Percentiles rank a stretch among this genome's conserved stretches.
phyloP scores from a whole-genome alignment of 176 grass and related monocot genomes.

The Carex parvula region DNA sequence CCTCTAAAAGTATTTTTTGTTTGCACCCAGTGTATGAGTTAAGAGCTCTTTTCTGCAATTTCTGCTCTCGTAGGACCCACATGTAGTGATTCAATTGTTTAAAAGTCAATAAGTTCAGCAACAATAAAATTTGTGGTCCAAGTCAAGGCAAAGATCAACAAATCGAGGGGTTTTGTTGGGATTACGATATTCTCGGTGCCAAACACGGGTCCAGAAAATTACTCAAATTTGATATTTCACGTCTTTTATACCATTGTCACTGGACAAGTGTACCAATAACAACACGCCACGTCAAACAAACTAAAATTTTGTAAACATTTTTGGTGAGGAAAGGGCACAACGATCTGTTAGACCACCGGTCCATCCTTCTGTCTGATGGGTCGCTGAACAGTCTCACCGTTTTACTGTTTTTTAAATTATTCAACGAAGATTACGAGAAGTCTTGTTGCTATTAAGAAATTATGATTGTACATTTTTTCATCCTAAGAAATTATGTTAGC shows the following conservation, averaged over 20 bases:
- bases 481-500: too few species aligned
- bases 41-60: background rate
- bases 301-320: background rate
- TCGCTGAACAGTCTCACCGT: slow-evolving; percentile 26
- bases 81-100: background rate
- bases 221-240: background rate
- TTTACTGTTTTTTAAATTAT: background rate
- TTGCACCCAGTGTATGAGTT: background rate
- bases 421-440: slow-evolving; percentile 3
- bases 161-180: background rate
- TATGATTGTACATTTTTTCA: background rate
- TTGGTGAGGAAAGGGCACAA: background rate
- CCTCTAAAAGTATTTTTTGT: background rate
- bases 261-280: background rate
- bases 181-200: slow-evolving; percentile 11
- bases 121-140: background rate
- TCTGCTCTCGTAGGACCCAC: background rate
- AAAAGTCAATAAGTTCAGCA: background rate
- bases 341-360: background rate
- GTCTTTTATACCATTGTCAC: background rate
- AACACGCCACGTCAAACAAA: background rate
- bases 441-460: background rate
- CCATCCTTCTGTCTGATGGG: background rate
- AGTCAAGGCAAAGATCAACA: background rate
- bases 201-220: background rate